These are phyloP conservation scores for Epichloe gansuensis DNA, from an alignment of 2,329 filamentous ascomycete species.

Conservation along the genomic window DNA sequence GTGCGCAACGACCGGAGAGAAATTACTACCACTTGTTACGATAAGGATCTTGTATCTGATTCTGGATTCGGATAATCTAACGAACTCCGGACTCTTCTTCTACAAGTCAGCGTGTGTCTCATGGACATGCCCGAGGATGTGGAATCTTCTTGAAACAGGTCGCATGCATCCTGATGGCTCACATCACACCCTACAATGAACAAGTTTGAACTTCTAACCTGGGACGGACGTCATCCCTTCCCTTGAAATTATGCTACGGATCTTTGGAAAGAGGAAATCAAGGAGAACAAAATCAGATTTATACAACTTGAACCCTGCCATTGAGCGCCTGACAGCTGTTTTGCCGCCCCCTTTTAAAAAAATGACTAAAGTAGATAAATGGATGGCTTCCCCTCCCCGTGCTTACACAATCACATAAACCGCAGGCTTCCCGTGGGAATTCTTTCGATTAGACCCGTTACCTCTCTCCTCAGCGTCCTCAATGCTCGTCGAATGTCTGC, in stretches of 20 bases:
- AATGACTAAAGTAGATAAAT: not conserved
- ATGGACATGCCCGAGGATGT: too few species aligned
- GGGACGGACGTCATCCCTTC: not conserved
- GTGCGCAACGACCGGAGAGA: too few species aligned
- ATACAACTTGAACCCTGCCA: constrained; percentile 6
- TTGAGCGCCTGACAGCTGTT: not conserved
- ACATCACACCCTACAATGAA: too few species aligned
- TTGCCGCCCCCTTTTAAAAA: not conserved
- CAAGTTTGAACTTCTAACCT: not conserved
- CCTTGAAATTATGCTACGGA: constrained; percentile 6
- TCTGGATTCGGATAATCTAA: too few species aligned
- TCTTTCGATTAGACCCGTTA: constrained; percentile 31
- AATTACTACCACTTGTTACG: too few species aligned
- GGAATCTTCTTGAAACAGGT: too few species aligned
- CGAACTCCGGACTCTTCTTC: too few species aligned
- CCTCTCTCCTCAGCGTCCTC: constrained; percentile 30
- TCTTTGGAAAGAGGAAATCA: not conserved
- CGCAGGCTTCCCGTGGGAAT: constrained; percentile 31
- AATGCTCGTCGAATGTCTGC: constrained; percentile 31
- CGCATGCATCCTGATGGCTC: too few species aligned
- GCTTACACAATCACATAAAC: constrained; percentile 26
- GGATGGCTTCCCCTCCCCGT: not conserved
- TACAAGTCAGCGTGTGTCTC: too few species aligned
- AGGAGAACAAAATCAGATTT: not conserved
- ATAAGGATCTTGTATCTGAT: too few species aligned